phyloP scores from a whole-genome alignment of 306 rosid species.

The Cicer arietinum region DNA sequence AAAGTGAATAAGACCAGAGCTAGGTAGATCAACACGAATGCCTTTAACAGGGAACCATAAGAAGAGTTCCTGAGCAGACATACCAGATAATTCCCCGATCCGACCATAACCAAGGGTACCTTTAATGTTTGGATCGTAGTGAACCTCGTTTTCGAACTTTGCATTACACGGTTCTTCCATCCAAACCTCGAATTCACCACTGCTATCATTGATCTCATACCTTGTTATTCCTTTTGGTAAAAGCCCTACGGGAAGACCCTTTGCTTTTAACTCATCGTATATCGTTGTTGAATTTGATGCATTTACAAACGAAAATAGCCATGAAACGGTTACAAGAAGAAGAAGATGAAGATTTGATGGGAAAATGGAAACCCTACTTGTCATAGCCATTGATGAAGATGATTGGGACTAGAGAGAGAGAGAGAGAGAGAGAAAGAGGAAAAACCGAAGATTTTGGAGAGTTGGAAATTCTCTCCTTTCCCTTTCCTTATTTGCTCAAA shows the following conservation, averaged over 20 bases:
- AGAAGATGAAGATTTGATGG: neutral
- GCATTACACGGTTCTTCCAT: conserved; percentile 75
- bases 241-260: conserved; percentile 89
- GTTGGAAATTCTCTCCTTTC: neutral
- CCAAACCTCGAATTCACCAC: conserved; percentile 62
- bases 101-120: conserved; percentile 61
- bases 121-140: conserved; percentile 72
- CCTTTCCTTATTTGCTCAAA: neutral
- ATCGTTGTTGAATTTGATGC: conserved; percentile 53
- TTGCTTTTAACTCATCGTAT: conserved; percentile 66
- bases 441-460: neutral
- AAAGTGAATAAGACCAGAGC: conserved; percentile 77
- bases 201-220: conserved; percentile 50
- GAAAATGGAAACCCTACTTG: conserved; percentile 4
- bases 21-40: conserved; percentile 74
- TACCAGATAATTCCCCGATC: conserved; percentile 73
- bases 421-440: neutral
- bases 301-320: neutral
- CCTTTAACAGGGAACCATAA: conserved; percentile 91
- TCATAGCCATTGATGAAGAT: neutral
- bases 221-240: conserved; percentile 70
- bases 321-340: neutral
- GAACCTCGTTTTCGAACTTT: conserved; percentile 88
- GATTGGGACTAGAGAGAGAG: neutral
- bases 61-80: conserved; percentile 84